A percentile compares a stretch with the other conserved stretches of the same genome.
Evolutionary conservation across 768 basidiomycete genomes (phyloP).

Genomic region (Tricholoma matsutake): DNA sequence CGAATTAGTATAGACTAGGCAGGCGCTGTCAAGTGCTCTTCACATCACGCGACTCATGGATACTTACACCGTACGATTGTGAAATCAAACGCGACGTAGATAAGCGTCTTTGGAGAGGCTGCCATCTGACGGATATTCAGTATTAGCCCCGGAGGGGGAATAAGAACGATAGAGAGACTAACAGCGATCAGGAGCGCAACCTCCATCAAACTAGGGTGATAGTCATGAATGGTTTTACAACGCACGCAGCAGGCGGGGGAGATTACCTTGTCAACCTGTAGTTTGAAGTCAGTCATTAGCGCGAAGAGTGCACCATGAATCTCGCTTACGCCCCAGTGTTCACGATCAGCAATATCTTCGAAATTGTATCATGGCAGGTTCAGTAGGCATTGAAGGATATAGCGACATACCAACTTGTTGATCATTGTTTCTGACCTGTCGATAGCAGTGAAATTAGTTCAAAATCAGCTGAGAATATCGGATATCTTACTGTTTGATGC

Average conservation of each 20-base stretch:
- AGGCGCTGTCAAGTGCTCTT: neutral
- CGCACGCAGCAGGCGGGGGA: neutral
- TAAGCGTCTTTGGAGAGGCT: slow-evolving; percentile 23
- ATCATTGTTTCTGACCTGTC: slow-evolving; percentile 21
- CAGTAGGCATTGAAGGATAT: neutral
- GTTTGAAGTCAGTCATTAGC: neutral
- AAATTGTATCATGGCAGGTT: neutral
- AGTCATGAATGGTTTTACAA: neutral
- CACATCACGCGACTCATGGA: too few species aligned
- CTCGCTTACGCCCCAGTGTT: slow-evolving; percentile 18
- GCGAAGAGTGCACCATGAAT: neutral
- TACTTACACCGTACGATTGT: slow-evolving; percentile 31
- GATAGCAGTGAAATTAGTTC: neutral
- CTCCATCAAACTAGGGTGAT: slow-evolving; percentile 1
- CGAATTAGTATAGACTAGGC: slow-evolving; percentile 26
- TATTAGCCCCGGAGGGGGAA: neutral
- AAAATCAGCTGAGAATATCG: neutral
- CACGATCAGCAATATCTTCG: slow-evolving; percentile 21
- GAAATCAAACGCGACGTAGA: slow-evolving; percentile 32
- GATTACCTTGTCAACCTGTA: slow-evolving; percentile 8
- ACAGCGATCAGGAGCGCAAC: slow-evolving; percentile 11
- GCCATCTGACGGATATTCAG: slow-evolving; percentile 16
- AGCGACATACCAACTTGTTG: slow-evolving; percentile 6
- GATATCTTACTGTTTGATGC: slow-evolving; percentile 41
- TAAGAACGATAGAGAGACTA: neutral